Conservation (phyloP, 768 basidiomycete species). For the Hydnomerulius pinastri region DNA sequence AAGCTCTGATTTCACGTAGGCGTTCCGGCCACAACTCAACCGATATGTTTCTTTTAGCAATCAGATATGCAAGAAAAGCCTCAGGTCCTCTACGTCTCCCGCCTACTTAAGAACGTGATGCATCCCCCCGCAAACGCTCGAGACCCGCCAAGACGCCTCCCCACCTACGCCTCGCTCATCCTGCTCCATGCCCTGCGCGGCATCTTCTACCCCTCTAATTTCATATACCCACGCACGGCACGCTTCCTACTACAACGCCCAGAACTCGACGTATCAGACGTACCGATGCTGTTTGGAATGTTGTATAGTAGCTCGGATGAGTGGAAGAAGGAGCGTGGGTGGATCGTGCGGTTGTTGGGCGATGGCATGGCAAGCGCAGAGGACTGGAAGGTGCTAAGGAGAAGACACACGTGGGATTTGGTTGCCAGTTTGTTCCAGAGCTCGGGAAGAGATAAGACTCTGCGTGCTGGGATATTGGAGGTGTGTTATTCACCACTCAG, state of each 20-base stretch:
- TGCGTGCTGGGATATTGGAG: constrained; percentile 68
- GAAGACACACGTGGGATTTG: constrained; percentile 88
- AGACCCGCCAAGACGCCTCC: constrained; percentile 57
- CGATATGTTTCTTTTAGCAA: constrained; percentile 6
- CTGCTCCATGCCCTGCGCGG: constrained; percentile 80
- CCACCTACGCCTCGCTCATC: constrained; percentile 79
- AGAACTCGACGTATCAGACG: constrained; percentile 74
- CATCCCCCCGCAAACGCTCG: constrained; percentile 40
- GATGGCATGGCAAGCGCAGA: constrained; percentile 75
- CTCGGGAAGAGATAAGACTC: constrained; percentile 48
- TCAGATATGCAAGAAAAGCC: constrained; percentile 78
- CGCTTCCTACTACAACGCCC: constrained; percentile 91
- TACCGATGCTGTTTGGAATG: constrained; percentile 89
- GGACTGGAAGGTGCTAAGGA: constrained; percentile 81
- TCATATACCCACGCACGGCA: constrained; percentile 84
- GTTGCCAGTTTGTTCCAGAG: constrained; percentile 81
- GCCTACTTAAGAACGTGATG: constrained; percentile 29
- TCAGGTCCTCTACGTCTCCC: constrained; percentile 72
- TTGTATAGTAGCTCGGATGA: constrained; percentile 78
- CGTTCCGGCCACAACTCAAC: not conserved
- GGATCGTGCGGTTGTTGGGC: constrained; percentile 82
- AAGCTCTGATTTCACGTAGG: constrained; percentile 13
- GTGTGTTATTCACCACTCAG: constrained; percentile 38
- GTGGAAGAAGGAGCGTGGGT: constrained; percentile 86
- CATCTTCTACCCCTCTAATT: constrained; percentile 85